phyloP scores from a whole-genome alignment of 225 moss, liverwort and hornwort genomes.

The Physcomitrium patens region DNA sequence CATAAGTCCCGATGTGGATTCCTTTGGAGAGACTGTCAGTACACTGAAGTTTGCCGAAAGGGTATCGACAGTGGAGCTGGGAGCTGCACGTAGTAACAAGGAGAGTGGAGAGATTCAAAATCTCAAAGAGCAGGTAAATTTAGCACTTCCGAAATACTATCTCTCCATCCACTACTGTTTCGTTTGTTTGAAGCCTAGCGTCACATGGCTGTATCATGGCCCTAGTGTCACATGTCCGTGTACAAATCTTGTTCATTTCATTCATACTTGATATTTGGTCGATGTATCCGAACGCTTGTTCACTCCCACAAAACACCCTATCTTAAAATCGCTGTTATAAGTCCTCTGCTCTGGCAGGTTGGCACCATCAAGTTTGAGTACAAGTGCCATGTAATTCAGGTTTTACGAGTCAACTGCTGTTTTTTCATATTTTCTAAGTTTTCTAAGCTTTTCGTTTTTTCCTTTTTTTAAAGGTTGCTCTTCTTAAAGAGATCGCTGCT shows the following conservation, averaged over 20 bases:
- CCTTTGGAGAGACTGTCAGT: slow-evolving; percentile 90
- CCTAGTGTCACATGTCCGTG: too few species aligned
- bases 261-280: too few species aligned
- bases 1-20: slow-evolving; percentile 79
- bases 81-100: slow-evolving; percentile 85
- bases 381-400: neutral
- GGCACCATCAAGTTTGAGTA: neutral
- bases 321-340: too few species aligned
- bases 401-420: neutral
- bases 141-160: neutral
- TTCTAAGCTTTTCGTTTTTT: neutral
- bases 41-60: slow-evolving; percentile 95
- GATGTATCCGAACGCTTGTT: too few species aligned
- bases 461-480: slow-evolving; percentile 46
- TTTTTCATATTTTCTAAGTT: neutral
- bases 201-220: too few species aligned
- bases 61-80: slow-evolving; percentile 90
- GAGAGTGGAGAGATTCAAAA: slow-evolving; percentile 89
- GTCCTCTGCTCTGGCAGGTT: neutral
- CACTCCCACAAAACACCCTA: too few species aligned
- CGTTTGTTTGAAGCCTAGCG: too few species aligned
- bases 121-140: slow-evolving; percentile 78
- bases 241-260: too few species aligned
- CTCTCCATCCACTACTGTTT: neutral
- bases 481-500: slow-evolving; percentile 47